Base-by-base conservation (phyloP, 805 yeast genomes). In the Saccharomycopsis malanga region DNA sequence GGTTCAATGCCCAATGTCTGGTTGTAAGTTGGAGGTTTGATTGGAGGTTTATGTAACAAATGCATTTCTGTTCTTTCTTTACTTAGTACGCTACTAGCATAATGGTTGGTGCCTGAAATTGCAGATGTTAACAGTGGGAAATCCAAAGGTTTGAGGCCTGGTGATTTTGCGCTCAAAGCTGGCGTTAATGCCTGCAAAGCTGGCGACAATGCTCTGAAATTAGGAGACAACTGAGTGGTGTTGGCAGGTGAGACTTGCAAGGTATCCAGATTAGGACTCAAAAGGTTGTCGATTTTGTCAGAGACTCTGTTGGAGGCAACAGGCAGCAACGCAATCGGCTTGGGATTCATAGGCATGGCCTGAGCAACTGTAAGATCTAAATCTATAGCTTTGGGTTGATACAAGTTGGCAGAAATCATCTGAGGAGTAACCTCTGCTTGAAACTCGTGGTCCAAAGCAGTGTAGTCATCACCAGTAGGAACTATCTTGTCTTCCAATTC, bases 191-290 rank as follows among this genome's bases (percentile, higher is more conserved):
- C 53, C 34, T 51, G 48, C 25, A 52, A 43, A 14, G 50, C 35
- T 2, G 54, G 52, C 22, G 49, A 46, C n/a, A 52, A 38, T 20
- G 53, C 53, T 39, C 50, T 42, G 23, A 52, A 45, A 34, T 49
- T 52, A 15, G 54, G 54, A 1, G 54, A 52, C 20, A 45, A 32
- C 20, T 39, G 48, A 7, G 12, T 29, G 6, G 37, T 20, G 12
- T 21, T n/a, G 21, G 22, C 27, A 4, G 44, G 44, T 20, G 32
- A 34, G 3, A 41, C n/a, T 15, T 41, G 37, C 5, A 30, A 5
- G 10, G 29, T 41, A 18, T 23, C 45, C 24, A 27, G 17, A 18
- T 20, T 34, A 3, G 48, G 44, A 17, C 42, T 48, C 17, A 48
- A 42, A 5, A 36, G 23, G n/a, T 24, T 22, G 15, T 45, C 44